phyloP scores from a whole-genome alignment of 352 stramenopile genomes.

The Pythium phragmitis region DNA sequence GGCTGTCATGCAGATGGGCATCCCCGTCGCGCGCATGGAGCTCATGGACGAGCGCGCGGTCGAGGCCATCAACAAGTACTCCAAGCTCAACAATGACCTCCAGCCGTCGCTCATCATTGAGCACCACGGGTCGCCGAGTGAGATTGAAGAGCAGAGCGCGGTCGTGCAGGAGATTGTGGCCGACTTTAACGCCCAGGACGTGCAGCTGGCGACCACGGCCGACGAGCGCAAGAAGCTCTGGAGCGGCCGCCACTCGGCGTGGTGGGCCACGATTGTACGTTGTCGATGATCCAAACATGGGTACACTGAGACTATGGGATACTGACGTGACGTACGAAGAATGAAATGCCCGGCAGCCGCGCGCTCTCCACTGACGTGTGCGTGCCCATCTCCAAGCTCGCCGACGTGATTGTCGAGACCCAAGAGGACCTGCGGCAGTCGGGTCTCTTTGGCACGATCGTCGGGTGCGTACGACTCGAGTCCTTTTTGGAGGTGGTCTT shows the following conservation, averaged over 20 bases:
- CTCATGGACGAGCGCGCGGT: constrained; percentile 84
- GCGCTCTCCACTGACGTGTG: constrained; percentile 95
- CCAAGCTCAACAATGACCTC: constrained; percentile 73
- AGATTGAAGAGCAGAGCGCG: constrained; percentile 88
- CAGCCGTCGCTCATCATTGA: constrained; percentile 95
- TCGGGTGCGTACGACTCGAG: constrained; percentile 48
- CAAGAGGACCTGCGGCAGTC: constrained; percentile 88
- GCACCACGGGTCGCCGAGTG: constrained; percentile 80
- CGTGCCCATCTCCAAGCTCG: constrained; percentile 94
- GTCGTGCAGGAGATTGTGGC: constrained; percentile 84
- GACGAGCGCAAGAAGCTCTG: constrained; percentile 86
- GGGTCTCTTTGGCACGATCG: constrained; percentile 90
- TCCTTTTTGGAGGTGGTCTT: neutral
- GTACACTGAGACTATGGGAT: neutral
- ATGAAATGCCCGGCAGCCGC: constrained; percentile 75
- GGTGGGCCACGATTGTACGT: constrained; percentile 81
- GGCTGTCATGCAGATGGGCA: constrained; percentile 87
- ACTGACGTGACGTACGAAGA: constrained; percentile 19
- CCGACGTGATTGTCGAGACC: constrained; percentile 93
- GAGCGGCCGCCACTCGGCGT: constrained; percentile 82
- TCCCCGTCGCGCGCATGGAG: constrained; percentile 86
- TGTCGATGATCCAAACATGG: neutral
- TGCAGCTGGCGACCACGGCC: constrained; percentile 64
- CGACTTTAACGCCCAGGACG: constrained; percentile 82
- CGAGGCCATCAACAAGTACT: constrained; percentile 84